Conservation (phyloP, 2,329 filamentous ascomycete species). For the Fusarium sp. region DNA sequence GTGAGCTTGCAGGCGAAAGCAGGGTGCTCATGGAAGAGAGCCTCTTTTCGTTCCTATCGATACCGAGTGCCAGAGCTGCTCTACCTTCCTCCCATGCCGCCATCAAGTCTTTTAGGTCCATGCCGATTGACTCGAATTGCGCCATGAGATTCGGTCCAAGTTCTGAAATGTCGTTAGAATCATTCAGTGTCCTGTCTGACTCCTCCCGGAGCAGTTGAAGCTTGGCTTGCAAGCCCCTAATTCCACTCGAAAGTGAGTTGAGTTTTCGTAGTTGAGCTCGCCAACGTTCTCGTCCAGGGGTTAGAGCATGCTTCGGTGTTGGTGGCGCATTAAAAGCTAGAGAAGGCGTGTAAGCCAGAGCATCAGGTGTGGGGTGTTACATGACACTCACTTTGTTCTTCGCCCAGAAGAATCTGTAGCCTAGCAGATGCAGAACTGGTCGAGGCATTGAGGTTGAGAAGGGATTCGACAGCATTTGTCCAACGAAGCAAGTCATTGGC, state of each 20-base stretch:
- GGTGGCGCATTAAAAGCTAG: conserved; percentile 62
- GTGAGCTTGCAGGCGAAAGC: conserved; percentile 66
- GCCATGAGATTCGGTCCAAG: conserved; percentile 79
- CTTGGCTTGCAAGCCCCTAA: conserved; percentile 91
- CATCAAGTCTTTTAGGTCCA: conserved; percentile 80
- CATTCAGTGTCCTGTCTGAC: conserved; percentile 79
- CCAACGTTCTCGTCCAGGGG: conserved; percentile 81
- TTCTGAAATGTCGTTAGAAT: conserved; percentile 74
- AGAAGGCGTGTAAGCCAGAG: conserved; percentile 14
- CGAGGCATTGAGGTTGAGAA: conserved; percentile 68
- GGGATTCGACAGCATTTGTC: conserved; percentile 77
- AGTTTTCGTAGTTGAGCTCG: conserved; percentile 88
- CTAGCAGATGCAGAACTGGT: conserved; percentile 70
- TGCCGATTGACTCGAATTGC: conserved; percentile 94
- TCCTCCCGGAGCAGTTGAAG: conserved; percentile 91
- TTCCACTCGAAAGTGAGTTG: conserved; percentile 85
- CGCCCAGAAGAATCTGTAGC: conserved; percentile 73
- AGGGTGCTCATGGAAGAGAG: conserved; percentile 68
- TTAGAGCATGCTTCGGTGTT: conserved; percentile 66
- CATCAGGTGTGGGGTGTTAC: background rate
- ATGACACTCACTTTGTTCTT: conserved; percentile 74
- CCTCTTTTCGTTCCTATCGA: conserved; percentile 79
- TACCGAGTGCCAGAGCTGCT: conserved; percentile 78
- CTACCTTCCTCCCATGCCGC: conserved; percentile 89
- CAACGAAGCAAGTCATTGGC: conserved; percentile 79